Evolutionary conservation across 371 early-diverging fungal genomes (phyloP), one percentile per base, ranked within the genome.

Genomic region (Syncephalastrum monosporum): DNA sequence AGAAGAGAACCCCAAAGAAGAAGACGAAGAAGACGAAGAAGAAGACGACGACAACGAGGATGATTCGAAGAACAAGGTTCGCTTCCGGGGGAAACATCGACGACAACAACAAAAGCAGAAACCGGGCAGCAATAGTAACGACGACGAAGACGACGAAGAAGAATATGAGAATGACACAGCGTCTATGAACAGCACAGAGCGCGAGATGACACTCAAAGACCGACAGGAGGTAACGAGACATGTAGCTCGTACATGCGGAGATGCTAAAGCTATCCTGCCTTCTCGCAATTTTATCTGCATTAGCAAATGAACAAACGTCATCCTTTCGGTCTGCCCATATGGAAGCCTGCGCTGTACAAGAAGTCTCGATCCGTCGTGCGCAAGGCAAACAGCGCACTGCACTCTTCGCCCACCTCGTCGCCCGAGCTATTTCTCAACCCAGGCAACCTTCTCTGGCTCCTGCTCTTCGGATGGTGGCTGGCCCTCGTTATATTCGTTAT

Each of bases 261-360:
- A 16, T n/a, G 17, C 19, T 45, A 25, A 47, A 56, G 14, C 47
- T 43, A 38, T 53, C 13, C 17, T 5, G n/a, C 27, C 27, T 27
- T n/a, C 3, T 43, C 16, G 38, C 38, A 33, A 10, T 10, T 8
- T 10, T 33, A 33, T 33, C 38, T 33, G 8, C 6, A 25, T 43
- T 69, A 91, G 83, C 86, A 88, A 15, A 86, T 92, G 65, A 92
- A 92, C 67, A 81, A 76, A 29, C 72, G 78, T 10, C 96, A 96
- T 75, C 95, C 95, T 13, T 97, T 97, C 65, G 97, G 97, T 53
- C 68, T 96, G 52, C 91, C 91, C 13, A 79, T 96, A n/a, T 97
- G 97, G 97, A 97, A 97, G 67, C 94, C 95, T 10, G 96, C 96
- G 4, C 80, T 97, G 24, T 97, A 96, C 79, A 92, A 93, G 55